Percentiles rank a stretch among this genome's conserved stretches.
phyloP scores from a whole-genome alignment of 805 yeast species.

The Saturnispora bothae region DNA sequence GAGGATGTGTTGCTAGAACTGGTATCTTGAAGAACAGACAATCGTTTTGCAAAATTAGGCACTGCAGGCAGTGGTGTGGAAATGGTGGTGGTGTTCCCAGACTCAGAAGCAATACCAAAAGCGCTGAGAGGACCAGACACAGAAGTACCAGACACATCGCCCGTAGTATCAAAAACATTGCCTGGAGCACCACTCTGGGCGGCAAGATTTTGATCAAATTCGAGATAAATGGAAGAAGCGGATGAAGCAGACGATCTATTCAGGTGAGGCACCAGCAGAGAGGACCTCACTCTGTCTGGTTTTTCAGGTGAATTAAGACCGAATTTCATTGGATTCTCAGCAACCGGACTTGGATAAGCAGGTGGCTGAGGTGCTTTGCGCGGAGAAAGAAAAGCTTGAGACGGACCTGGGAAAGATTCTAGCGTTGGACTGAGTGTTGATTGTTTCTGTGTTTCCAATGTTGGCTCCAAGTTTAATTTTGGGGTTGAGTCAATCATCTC shows the following conservation, averaged over 20 bases:
- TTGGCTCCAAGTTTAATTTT: neutral
- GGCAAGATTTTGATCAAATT: constrained; percentile 16
- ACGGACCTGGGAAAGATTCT: no score
- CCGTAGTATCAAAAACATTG: no score
- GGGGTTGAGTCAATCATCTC: no score
- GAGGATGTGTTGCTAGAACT: no score
- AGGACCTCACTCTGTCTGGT: neutral
- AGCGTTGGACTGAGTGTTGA: neutral
- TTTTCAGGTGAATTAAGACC: constrained; percentile 16
- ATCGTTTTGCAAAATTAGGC: no score
- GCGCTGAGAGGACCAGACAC: no score
- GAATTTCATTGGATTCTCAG: constrained; percentile 18
- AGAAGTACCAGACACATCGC: no score
- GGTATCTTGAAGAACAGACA: no score
- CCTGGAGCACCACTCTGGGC: no score
- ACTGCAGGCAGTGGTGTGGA: neutral
- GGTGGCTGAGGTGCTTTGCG: constrained; percentile 69
- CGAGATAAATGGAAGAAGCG: constrained; percentile 34
- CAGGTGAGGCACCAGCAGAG: neutral
- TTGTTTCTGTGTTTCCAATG: no score
- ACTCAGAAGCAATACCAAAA: no score
- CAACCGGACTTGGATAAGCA: constrained; percentile 19
- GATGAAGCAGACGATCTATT: constrained; percentile 14
- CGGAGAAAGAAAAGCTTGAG: constrained; percentile 62
- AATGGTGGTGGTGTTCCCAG: neutral